These are phyloP conservation scores for Kernera saxatilis DNA, from an alignment of 345 rosid species.

Conservation along the genomic window DNA sequence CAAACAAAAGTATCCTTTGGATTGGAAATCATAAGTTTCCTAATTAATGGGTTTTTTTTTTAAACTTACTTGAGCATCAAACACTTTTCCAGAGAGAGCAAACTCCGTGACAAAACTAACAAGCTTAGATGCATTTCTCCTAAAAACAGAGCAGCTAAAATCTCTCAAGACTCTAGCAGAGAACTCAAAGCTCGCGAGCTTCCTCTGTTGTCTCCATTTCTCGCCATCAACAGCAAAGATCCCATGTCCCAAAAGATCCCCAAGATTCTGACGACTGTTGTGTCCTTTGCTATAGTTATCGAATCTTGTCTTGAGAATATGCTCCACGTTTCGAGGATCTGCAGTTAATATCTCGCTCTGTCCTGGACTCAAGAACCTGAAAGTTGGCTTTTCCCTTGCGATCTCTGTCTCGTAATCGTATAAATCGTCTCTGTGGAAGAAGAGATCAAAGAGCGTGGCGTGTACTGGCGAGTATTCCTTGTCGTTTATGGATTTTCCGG, in stretches of 20 bases:
- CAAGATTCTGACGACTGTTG: constrained; percentile 11
- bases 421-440: constrained; percentile 39
- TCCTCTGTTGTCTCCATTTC: constrained; percentile 80
- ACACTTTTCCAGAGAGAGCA: constrained; percentile 27
- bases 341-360: constrained; percentile 47
- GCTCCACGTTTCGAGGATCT: constrained; percentile 61
- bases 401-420: constrained; percentile 52
- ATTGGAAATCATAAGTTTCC: background rate
- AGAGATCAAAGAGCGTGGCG: constrained; percentile 44
- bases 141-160: constrained; percentile 60
- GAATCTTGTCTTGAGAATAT: constrained; percentile 52
- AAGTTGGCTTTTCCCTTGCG: constrained; percentile 44
- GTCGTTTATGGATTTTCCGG: constrained; percentile 46
- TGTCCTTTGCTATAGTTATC: constrained; percentile 49
- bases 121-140: constrained; percentile 48
- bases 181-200: constrained; percentile 72
- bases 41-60: background rate
- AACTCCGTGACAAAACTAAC: constrained; percentile 30
- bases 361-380: constrained; percentile 42
- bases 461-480: constrained; percentile 47
- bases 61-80: constrained; percentile 65
- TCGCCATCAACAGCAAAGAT: constrained; percentile 71
- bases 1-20: background rate
- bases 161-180: constrained; percentile 64
- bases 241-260: constrained; percentile 72